Conservation (phyloP, 2,329 filamentous ascomycete species). For the Fusarium kyushuense region DNA sequence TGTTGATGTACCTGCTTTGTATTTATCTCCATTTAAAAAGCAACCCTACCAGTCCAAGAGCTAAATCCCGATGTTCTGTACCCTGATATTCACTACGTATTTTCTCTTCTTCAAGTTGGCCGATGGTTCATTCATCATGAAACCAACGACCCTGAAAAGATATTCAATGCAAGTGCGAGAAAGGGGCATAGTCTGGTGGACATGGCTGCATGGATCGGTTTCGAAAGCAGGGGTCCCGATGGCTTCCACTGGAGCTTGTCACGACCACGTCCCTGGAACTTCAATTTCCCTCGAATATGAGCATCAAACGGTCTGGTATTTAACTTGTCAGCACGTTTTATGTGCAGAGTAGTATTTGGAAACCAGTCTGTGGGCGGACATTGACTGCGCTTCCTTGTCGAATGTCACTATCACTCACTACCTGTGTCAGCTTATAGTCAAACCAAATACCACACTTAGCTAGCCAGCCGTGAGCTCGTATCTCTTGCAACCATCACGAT, state of each 20-base stretch:
- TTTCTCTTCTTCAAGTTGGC: slow-evolving; percentile 24
- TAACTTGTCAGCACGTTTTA: not conserved
- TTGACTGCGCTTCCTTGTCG: not conserved
- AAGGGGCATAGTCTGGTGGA: slow-evolving; percentile 34
- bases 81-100: not conserved
- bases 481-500: slow-evolving; percentile 7
- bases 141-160: slow-evolving; percentile 38
- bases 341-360: not conserved
- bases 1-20: not conserved
- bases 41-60: not conserved
- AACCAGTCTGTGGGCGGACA: not conserved
- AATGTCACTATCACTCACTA: not conserved
- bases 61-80: not conserved
- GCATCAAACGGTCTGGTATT: slow-evolving; percentile 9
- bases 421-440: slow-evolving; percentile 2
- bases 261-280: slow-evolving; percentile 41
- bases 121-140: slow-evolving; percentile 39
- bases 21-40: not conserved
- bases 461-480: not conserved
- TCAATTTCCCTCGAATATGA: slow-evolving; percentile 35
- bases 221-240: slow-evolving; percentile 34
- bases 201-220: slow-evolving; percentile 35
- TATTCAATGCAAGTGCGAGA: slow-evolving; percentile 38
- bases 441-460: not conserved
- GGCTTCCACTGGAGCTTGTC: slow-evolving; percentile 39